phyloP scores from a whole-genome alignment of 495 filamentous ascomycete genomes.

The Saxophila tyrrhenica region DNA sequence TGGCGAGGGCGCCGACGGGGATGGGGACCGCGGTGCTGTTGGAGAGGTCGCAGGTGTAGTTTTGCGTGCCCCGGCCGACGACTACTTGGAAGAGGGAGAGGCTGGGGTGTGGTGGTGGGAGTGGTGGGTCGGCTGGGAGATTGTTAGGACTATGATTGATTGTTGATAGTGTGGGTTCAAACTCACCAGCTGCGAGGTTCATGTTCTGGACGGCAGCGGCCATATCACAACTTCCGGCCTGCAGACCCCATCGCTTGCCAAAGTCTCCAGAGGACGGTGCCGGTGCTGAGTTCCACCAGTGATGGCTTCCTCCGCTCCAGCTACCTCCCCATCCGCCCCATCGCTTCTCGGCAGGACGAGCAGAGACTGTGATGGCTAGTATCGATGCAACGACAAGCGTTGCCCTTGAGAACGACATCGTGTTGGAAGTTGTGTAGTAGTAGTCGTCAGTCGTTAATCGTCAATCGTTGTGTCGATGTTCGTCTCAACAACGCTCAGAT shows the following conservation, averaged over 20 bases:
- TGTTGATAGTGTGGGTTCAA: conserved; percentile 15
- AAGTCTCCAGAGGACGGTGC: conserved; percentile 6
- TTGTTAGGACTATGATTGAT: background rate
- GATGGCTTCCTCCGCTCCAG: background rate
- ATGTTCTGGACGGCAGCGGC: background rate
- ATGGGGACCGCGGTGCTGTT: conserved; percentile 43
- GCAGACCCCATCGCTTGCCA: conserved; percentile 7
- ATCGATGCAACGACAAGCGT: conserved; percentile 7
- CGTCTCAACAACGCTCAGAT: too few relatives aligned
- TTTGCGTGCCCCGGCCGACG: conserved; percentile 79
- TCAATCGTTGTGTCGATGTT: background rate
- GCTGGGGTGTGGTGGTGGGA: conserved; percentile 47
- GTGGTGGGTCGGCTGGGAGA: conserved; percentile 10
- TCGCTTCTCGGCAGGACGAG: conserved; percentile 8
- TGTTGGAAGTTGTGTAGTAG: background rate
- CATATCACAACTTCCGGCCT: conserved; percentile 8
- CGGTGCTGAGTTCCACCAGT: conserved; percentile 3
- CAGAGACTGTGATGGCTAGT: conserved; percentile 3
- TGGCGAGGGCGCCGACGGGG: conserved; percentile 64
- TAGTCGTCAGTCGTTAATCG: background rate
- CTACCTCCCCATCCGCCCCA: conserved; percentile 5
- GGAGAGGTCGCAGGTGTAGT: conserved; percentile 71
- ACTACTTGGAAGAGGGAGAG: conserved; percentile 61
- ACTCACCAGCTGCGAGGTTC: conserved; percentile 11
- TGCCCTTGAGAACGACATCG: conserved; percentile 11